Percentiles rank a stretch among this genome's conserved stretches.
phyloP scores from a whole-genome alignment of 345 rosid genomes.

The Lenwebbia sp. region DNA sequence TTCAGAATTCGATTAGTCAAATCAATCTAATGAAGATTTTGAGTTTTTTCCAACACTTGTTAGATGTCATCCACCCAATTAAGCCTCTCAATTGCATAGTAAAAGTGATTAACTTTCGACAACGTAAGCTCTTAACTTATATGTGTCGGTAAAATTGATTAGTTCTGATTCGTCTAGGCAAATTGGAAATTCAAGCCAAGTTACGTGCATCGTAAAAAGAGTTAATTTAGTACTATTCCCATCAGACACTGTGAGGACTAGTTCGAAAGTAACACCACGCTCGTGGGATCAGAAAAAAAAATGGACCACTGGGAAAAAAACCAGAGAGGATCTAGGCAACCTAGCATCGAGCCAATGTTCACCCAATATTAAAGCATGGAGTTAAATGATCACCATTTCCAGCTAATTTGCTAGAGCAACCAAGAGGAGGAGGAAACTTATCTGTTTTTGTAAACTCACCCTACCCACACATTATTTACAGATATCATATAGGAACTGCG shows the following conservation, averaged over 20 bases:
- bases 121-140: neutral
- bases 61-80: neutral
- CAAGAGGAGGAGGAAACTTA: neutral
- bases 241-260: neutral
- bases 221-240: neutral
- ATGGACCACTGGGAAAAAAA: neutral
- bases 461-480: neutral
- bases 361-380: neutral
- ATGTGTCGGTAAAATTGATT: neutral
- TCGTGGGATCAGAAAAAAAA: neutral
- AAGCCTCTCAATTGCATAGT: neutral
- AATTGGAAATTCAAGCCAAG: neutral
- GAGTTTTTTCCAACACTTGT: neutral
- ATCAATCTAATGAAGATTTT: neutral
- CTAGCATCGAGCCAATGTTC: neutral
- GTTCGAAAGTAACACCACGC: neutral
- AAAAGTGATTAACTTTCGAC: neutral
- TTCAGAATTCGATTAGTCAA: neutral
- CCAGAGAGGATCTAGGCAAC: neutral
- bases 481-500: neutral
- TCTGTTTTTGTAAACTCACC: neutral
- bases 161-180: neutral
- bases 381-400: neutral
- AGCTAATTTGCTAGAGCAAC: neutral
- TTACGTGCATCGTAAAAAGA: neutral